phyloP scores from a whole-genome alignment of 257 asterid genomes.

The Solanum virginianum region DNA sequence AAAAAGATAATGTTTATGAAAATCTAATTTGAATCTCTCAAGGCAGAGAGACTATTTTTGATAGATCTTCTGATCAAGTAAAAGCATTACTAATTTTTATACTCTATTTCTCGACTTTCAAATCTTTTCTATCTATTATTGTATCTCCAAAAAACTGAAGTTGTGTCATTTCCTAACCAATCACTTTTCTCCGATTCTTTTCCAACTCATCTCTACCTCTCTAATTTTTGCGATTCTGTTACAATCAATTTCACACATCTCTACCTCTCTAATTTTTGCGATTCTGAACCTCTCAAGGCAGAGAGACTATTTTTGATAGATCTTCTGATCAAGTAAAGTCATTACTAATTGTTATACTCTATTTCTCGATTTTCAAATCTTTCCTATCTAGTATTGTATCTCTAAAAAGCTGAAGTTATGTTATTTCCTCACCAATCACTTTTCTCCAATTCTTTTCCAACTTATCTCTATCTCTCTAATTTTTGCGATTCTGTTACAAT shows the following conservation, averaged over 20 bases:
- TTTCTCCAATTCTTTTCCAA: no score
- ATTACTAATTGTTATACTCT: neutral
- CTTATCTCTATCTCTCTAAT: no score
- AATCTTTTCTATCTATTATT: neutral
- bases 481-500: no score
- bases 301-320: neutral
- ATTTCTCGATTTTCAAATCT: accelerated
- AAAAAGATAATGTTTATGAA: no score
- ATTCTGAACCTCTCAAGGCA: no score
- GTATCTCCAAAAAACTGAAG: neutral
- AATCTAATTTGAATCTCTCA: no score
- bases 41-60: neutral
- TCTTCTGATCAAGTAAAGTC: neutral
- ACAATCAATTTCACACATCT: no score
- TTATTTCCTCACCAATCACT: neutral
- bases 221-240: no score
- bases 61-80: neutral
- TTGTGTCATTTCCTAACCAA: accelerated
- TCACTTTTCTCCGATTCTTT: no score
- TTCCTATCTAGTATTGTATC: neutral
- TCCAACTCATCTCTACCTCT: no score
- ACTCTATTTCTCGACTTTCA: accelerated
- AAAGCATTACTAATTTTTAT: neutral
- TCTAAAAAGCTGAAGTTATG: accelerated
- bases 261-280: no score